phyloP scores from a whole-genome alignment of 1,284 basidiomycete genomes.

The Heliocybe sulcata region DNA sequence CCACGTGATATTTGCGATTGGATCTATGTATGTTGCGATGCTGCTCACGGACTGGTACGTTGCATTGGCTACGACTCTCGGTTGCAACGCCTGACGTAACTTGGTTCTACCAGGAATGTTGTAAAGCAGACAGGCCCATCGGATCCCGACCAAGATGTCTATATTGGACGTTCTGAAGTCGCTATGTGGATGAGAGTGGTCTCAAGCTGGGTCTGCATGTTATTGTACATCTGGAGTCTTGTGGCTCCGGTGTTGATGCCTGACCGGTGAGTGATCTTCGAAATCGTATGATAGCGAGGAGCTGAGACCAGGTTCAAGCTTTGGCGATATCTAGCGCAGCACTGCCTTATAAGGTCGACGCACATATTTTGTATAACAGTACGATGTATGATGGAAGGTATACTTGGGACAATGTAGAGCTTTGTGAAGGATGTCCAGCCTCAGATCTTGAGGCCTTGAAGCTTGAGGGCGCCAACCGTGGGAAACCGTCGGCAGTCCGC shows the following conservation, averaged over 20 bases:
- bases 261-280: slow-evolving; percentile 47
- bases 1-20: slow-evolving; percentile 96
- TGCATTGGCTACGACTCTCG: neutral
- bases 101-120: slow-evolving; percentile 53
- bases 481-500: too few species aligned
- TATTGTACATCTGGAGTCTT: slow-evolving; percentile 87
- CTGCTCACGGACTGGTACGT: slow-evolving; percentile 96
- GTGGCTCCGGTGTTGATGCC: slow-evolving; percentile 87
- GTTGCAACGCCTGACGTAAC: slow-evolving; percentile 5
- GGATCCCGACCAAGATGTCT: slow-evolving; percentile 70
- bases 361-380: neutral
- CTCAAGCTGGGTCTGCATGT: slow-evolving; percentile 91
- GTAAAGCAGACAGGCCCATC: slow-evolving; percentile 38
- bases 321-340: neutral
- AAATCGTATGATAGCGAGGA: neutral
- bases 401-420: neutral
- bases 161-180: slow-evolving; percentile 91
- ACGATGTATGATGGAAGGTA: neutral
- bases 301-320: neutral
- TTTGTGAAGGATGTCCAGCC: too few species aligned
- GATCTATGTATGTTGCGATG: slow-evolving; percentile 97
- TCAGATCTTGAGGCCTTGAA: too few species aligned
- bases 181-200: slow-evolving; percentile 99
- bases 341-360: neutral
- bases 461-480: too few species aligned